Evolutionary conservation across 768 basidiomycete genomes (phyloP).

Genomic region (Kwoniella mangroviensis): DNA sequence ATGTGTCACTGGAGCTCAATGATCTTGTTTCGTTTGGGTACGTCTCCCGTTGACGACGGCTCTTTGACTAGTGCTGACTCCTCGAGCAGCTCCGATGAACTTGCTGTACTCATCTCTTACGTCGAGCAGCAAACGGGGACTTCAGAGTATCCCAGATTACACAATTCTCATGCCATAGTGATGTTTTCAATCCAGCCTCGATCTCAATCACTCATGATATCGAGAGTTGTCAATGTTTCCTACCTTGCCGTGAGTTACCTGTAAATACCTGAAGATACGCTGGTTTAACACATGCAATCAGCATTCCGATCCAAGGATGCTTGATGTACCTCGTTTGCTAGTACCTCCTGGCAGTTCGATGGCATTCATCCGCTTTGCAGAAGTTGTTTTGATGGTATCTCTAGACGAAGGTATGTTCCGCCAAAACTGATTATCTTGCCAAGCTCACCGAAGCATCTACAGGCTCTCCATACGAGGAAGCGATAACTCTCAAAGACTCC

Average conservation of each 20-base stretch:
- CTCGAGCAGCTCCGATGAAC: slow-evolving; percentile 31
- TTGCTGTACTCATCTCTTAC: slow-evolving; percentile 53
- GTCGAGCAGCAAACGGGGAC: slow-evolving; percentile 33
- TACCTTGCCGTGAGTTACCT: slow-evolving; percentile 32
- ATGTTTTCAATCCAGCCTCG: slow-evolving; percentile 36
- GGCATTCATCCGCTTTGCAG: slow-evolving; percentile 57
- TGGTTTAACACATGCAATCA: slow-evolving; percentile 13
- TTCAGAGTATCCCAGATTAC: slow-evolving; percentile 19
- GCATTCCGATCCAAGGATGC: slow-evolving; percentile 53
- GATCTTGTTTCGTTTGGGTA: slow-evolving; percentile 45
- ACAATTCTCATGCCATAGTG: slow-evolving; percentile 50
- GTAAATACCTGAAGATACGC: neutral
- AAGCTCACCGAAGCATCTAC: slow-evolving; percentile 10
- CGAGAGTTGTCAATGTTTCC: slow-evolving; percentile 30
- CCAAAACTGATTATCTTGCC: neutral
- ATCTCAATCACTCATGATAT: slow-evolving; percentile 20
- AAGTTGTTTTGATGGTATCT: slow-evolving; percentile 54
- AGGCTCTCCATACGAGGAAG: slow-evolving; percentile 57
- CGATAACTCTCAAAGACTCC: slow-evolving; percentile 56
- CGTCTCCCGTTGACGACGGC: neutral
- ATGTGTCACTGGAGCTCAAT: slow-evolving; percentile 45
- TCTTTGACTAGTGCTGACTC: neutral
- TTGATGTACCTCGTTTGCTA: slow-evolving; percentile 54
- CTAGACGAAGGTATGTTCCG: slow-evolving; percentile 37
- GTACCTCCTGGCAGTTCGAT: slow-evolving; percentile 45